These are phyloP conservation scores for Leccinum cinnamomeum DNA, from an alignment of 1,284 basidiomycete genomes.

Conservation along the genomic window DNA sequence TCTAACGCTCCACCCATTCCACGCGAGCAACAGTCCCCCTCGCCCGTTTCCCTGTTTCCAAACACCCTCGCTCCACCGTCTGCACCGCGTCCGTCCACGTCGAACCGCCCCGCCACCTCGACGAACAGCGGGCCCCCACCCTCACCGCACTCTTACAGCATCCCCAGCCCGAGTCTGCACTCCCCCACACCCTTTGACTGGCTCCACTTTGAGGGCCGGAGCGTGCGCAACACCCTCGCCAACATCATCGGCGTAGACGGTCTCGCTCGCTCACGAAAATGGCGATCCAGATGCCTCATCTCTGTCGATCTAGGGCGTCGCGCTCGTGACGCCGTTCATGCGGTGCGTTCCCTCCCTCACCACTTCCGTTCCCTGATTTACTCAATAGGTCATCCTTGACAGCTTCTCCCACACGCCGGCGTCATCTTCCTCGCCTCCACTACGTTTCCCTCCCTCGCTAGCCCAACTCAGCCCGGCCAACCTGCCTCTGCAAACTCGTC, in stretches of 20 bases:
- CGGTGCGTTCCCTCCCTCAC: too few species aligned
- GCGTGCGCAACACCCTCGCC: slow-evolving; percentile 69
- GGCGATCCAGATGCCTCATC: slow-evolving; percentile 63
- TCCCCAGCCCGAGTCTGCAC: slow-evolving; percentile 42
- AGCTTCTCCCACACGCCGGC: slow-evolving; percentile 66
- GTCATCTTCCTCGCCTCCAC: slow-evolving; percentile 56
- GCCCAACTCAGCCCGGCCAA: neutral
- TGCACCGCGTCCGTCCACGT: slow-evolving; percentile 27
- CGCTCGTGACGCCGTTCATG: slow-evolving; percentile 62
- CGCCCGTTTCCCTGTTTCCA: slow-evolving; percentile 31
- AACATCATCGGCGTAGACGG: slow-evolving; percentile 78
- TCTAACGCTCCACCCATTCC: too few species aligned
- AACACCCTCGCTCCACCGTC: slow-evolving; percentile 36
- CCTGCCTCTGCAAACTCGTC: slow-evolving; percentile 42
- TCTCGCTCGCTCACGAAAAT: slow-evolving; percentile 47
- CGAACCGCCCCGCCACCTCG: slow-evolving; percentile 27
- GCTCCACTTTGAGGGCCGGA: slow-evolving; percentile 79
- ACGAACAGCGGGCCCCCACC: neutral
- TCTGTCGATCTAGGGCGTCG: slow-evolving; percentile 73
- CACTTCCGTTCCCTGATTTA: too few species aligned
- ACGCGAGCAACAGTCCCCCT: too few species aligned
- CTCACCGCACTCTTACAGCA: slow-evolving; percentile 9
- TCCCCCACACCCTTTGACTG: slow-evolving; percentile 78
- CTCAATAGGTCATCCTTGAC: slow-evolving; percentile 30
- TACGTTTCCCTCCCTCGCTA: slow-evolving; percentile 24